A percentile compares a stretch with the other conserved stretches of the same genome.
Conservation (phyloP, 176 grass and related monocot genomes). For the Oryza glumipatula region DNA sequence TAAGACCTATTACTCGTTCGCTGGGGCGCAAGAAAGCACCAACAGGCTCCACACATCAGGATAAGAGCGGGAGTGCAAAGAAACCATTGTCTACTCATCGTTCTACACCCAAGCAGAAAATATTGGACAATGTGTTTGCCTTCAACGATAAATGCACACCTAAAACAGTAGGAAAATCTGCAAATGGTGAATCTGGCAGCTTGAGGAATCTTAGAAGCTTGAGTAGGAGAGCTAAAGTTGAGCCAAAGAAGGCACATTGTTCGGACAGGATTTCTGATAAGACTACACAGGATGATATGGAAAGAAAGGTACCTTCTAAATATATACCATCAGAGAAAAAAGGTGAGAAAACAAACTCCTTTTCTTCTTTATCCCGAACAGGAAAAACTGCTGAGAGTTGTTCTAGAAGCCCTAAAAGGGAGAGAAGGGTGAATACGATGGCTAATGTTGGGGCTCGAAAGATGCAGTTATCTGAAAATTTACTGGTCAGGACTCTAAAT, state of each 20-base stretch:
- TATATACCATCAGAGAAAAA: constrained; percentile 43
- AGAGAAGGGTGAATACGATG: constrained; percentile 31
- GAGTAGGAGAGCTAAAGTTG: constrained; percentile 56
- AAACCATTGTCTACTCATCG: constrained; percentile 64
- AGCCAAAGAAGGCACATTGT: constrained; percentile 52
- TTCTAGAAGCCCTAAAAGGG: constrained; percentile 52
- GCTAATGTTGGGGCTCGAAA: constrained; percentile 38
- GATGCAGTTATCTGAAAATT: constrained; percentile 47
- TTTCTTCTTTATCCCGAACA: constrained; percentile 54
- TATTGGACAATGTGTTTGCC: constrained; percentile 50
- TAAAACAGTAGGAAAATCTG: constrained; percentile 41
- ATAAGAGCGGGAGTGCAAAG: constrained; percentile 56
- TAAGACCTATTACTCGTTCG: constrained; percentile 66
- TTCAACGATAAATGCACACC: constrained; percentile 56
- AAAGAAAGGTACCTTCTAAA: constrained; percentile 39
- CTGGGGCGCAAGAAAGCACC: constrained; percentile 52
- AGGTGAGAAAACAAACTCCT: constrained; percentile 46
- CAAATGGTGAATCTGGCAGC: constrained; percentile 43
- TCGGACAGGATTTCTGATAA: constrained; percentile 57
- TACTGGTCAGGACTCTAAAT: constrained; percentile 29
- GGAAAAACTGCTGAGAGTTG: constrained; percentile 44
- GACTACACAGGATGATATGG: constrained; percentile 41
- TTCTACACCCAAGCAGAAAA: constrained; percentile 58
- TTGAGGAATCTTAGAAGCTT: constrained; percentile 55
- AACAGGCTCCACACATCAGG: constrained; percentile 39